These are phyloP conservation scores for Artemisia tridentata DNA, from an alignment of 129 eudicot genomes.

Conservation along the genomic window DNA sequence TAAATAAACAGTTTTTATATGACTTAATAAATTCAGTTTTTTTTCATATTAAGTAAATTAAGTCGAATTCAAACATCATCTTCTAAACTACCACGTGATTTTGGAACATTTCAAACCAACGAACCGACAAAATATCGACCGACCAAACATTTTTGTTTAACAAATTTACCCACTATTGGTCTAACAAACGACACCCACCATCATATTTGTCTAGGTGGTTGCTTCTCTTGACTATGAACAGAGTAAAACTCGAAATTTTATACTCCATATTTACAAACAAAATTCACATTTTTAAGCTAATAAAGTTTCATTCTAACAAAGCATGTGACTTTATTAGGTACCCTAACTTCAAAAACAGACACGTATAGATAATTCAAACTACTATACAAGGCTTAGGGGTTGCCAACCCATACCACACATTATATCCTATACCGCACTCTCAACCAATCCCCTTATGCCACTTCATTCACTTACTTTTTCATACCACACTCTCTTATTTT, in stretches of 20 bases:
- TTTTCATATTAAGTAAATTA: too few relatives aligned
- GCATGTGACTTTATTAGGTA: slow-evolving; percentile 7
- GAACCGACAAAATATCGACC: slow-evolving; percentile 6
- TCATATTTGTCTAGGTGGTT: not conserved
- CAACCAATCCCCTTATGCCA: too few relatives aligned
- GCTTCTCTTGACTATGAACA: slow-evolving; percentile 15
- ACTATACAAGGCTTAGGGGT: not conserved
- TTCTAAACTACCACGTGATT: not conserved
- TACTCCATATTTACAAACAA: not conserved
- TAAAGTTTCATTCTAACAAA: slow-evolving; percentile 3
- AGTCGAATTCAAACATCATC: too few relatives aligned
- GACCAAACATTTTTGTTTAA: not conserved
- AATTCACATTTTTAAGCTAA: slow-evolving; percentile 9
- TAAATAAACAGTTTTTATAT: too few relatives aligned
- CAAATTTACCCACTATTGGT: slow-evolving; percentile 15
- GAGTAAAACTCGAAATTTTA: not conserved
- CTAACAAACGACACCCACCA: slow-evolving; percentile 12
- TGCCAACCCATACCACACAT: too few relatives aligned
- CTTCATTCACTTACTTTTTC: too few relatives aligned
- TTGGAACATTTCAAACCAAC: not conserved
- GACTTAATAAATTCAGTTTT: too few relatives aligned
- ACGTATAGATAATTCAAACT: not conserved
- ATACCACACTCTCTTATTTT: too few relatives aligned
- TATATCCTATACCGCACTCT: too few relatives aligned
- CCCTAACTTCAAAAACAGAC: slow-evolving; percentile 15